Evolutionary conservation across 2,329 filamentous ascomycete genomes (phyloP), one percentile per base, ranked within the genome.

Genomic region (Hypoxylon sp.): DNA sequence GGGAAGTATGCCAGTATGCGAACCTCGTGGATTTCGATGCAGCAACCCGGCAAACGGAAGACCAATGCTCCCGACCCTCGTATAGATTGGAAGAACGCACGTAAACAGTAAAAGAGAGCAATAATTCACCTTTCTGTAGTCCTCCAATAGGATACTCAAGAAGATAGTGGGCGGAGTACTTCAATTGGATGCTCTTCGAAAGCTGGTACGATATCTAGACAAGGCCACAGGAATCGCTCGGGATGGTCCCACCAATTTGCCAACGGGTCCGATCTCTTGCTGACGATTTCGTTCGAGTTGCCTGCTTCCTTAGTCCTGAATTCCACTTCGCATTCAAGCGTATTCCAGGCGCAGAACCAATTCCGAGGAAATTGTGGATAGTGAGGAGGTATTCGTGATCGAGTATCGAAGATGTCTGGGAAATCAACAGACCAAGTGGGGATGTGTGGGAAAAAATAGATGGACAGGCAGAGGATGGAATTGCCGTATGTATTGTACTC

Each of bases 21-120:
- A 64, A 61, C 63, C 65, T 69, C 68, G 63, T 67, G 68, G 58
- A 45, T 52, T 65, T 69, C 23, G 57, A 69, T 70, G 67, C 67
- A 65, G 51, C 60, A 57, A 68, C 64, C 70, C 70, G 70, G 55
- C 55, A 65, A 68, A 59, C 60, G 43, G 54, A 61, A 67, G 61
- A 58, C 61, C 55, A 61, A 61, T 60, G 56, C 54, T 58, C 32
- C 57, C 47, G 53, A 58, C 32, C 47, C 30, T 61, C 61, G 61
- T 23, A 43, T 23, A 37, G 30, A 46, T 51, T 32, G 14, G 5
- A 43, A 48, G 14, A 6, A 27, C 30, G 47, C n/a, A 53, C 27
- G 32, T 43, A 53, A 41, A 53, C 41, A 54, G 43, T 34, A n/a
- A 57, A 56, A 57, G 29, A 53, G 41, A 61, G 52, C 23, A 43